Base-by-base conservation (phyloP, 208 protist species). In the Acanthamoeba castellanii region DNA sequence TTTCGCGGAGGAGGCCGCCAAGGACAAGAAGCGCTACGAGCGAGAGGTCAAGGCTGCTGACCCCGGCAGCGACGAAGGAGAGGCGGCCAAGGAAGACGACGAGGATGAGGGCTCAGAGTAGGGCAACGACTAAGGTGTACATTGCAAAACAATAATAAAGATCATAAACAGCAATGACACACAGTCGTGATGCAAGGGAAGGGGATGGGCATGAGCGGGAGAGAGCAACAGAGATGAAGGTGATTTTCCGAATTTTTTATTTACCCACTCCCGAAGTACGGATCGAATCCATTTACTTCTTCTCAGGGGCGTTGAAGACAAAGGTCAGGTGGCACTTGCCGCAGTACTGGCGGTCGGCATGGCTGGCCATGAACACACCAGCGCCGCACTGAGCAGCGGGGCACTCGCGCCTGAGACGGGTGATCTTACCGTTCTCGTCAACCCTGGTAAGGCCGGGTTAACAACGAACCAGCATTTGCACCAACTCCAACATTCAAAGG, bases 331-430 rank as follows among this genome's bases (percentile, higher is more conserved):
- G 42, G 98, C 99, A 99, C 98, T 99, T 99, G 95, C 99, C 99
- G 98, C 99, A 99, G 98, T 99, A 99, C 96, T 99, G 98, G 95
- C 99, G 98, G 74, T 99, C 98, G 96, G 98, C 99, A 97, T 99
- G 99, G 95, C 98, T 98, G 66, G 99, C 99, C 98, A 99, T 99
- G 98, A 99, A 99, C 95, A 99, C 97, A 96, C 99, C 99, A 78
- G 99, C 98, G 91, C 99, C 99, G 97, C 99, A 99, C 78, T 97
- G 95, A 32, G 97, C 97, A 97, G 98, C 94, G 68, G 97, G 97
- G 98, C 99, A 99, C 98, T 99, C 99, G 92, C 98, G 96, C 78
- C 99, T 98, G 30, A 99, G 98, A 96, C 98, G 98, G 95, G 98
- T 98, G 95, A 99, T 98, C 97, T 99, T 99, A 97, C 98, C 99